Percentiles rank a stretch among this genome's conserved stretches.
These are phyloP conservation scores for Malus domestica DNA, from an alignment of 306 rosid species.

Conservation along the genomic window ASM211411v1 NC_041793.1:42427501-42428000, in stretches of 20 bases:
- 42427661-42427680: slow-evolving; percentile 60
- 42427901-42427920: slow-evolving; percentile 72
- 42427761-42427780: slow-evolving; percentile 52
- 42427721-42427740: slow-evolving; percentile 43
- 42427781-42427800: slow-evolving; percentile 61
- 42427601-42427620: slow-evolving; percentile 48
- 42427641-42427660: slow-evolving; percentile 56
- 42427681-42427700: slow-evolving; percentile 47
- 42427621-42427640: slow-evolving; percentile 48
- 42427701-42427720: slow-evolving; percentile 38
- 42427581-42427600: slow-evolving; percentile 64
- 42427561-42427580: slow-evolving; percentile 89
- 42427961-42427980: not conserved
- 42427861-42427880: slow-evolving; percentile 51
- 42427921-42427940: slow-evolving; percentile 7
- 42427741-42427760: slow-evolving; percentile 80
- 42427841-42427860: slow-evolving; percentile 55
- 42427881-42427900: slow-evolving; percentile 67
- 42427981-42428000: slow-evolving; percentile 7
- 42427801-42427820: slow-evolving; percentile 72
- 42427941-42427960: slow-evolving; percentile 6
- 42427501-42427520: slow-evolving; percentile 60
- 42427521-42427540: slow-evolving; percentile 46
- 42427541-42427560: slow-evolving; percentile 84
- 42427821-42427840: slow-evolving; percentile 50